These are phyloP conservation scores for Collybiopsis confluens DNA, from an alignment of 768 basidiomycete species.

Conservation along the genomic window DNA sequence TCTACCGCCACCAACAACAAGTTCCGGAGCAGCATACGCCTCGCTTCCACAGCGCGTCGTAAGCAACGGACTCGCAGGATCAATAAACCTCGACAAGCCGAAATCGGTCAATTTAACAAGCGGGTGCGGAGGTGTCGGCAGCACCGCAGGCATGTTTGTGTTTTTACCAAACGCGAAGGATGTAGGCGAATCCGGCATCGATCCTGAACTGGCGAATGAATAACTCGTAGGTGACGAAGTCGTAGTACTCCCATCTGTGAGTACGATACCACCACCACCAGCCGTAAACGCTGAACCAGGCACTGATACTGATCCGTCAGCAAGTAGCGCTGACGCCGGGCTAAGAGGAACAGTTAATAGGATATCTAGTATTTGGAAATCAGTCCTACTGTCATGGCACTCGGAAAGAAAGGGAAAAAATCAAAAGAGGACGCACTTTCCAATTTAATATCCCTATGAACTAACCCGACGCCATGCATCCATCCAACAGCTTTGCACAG, in stretches of 20 bases:
- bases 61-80: conserved; percentile 56
- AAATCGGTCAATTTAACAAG: conserved; percentile 86
- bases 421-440: conserved; percentile 44
- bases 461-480: conserved; percentile 83
- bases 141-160: conserved; percentile 1
- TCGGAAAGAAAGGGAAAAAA: no score
- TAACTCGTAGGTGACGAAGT: conserved; percentile 5
- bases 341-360: conserved; percentile 6
- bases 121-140: conserved; percentile 41
- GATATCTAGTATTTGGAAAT: neutral
- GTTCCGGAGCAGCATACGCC: conserved; percentile 81
- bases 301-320: no score
- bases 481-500: conserved; percentile 75
- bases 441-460: conserved; percentile 91
- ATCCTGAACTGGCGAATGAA: conserved; percentile 1
- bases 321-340: conserved; percentile 1
- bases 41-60: conserved; percentile 85
- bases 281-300: neutral
- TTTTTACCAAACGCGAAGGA: neutral
- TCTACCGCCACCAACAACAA: conserved; percentile 45
- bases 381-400: no score
- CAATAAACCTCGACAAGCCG: conserved; percentile 82
- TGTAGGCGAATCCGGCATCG: neutral
- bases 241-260: neutral
- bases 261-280: no score